Percentiles rank a stretch among this genome's conserved stretches.
Conservation (phyloP, 140 eudicot species). For the Flaveria floridana region DNA sequence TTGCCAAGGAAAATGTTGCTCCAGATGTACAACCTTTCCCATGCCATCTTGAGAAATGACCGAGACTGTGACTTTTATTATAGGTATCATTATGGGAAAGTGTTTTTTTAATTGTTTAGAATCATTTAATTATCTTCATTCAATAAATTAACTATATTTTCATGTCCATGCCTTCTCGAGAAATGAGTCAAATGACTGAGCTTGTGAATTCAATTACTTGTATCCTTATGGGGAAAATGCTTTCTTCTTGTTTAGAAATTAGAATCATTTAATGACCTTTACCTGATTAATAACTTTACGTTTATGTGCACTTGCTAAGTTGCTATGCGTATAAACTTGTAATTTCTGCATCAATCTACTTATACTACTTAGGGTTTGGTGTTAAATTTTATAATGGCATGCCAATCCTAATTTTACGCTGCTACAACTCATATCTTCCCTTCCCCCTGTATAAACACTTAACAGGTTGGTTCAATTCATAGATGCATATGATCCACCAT, state of each 20-base stretch:
- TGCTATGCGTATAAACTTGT: conserved; percentile 15
- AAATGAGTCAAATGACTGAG: too few species aligned
- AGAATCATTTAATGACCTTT: too few species aligned
- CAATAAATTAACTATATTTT: neutral
- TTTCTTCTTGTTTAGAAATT: too few species aligned
- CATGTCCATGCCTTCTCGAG: neutral
- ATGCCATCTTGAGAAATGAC: conserved; percentile 77
- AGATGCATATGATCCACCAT: conserved; percentile 91
- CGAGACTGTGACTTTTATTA: conserved; percentile 96
- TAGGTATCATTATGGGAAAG: conserved; percentile 43
- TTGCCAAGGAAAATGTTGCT: conserved; percentile 95
- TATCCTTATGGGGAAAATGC: too few species aligned
- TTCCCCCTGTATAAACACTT: conserved; percentile 20
- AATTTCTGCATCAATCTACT: conserved; percentile 5
- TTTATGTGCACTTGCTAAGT: conserved; percentile 22
- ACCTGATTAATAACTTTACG: neutral
- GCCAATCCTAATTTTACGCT: conserved; percentile 9
- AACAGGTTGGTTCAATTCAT: conserved; percentile 84
- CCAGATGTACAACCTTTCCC: conserved; percentile 85
- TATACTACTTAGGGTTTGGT: conserved; percentile 17
- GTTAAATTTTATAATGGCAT: conserved; percentile 1
- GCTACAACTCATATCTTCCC: conserved; percentile 20
- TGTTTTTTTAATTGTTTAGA: neutral
- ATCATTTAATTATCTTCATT: conserved; percentile 10
- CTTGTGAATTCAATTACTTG: too few species aligned